Evolutionary conservation across 768 basidiomycete genomes (phyloP).

Genomic region (Rhizopogon salebrosus): DNA sequence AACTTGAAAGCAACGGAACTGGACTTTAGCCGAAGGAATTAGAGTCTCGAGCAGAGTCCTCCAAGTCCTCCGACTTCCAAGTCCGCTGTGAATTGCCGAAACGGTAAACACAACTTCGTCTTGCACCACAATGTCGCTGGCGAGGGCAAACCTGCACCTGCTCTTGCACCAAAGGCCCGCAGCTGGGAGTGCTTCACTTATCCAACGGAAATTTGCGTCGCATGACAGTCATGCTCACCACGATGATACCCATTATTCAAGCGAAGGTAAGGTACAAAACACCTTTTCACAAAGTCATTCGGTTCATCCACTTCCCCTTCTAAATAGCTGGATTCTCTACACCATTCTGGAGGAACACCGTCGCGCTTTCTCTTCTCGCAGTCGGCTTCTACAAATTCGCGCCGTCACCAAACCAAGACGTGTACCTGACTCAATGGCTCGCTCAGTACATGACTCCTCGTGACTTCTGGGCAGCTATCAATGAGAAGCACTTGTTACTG

Average conservation of each 20-base stretch:
- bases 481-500: constrained; percentile 49
- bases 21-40: too few relatives aligned
- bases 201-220: constrained; percentile 41
- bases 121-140: constrained; percentile 35
- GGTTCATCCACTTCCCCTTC: background rate
- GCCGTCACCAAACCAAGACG: constrained; percentile 55
- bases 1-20: too few relatives aligned
- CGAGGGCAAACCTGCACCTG: constrained; percentile 32
- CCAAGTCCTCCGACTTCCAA: background rate
- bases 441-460: constrained; percentile 48
- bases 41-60: background rate
- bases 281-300: background rate
- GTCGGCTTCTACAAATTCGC: constrained; percentile 65
- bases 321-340: constrained; percentile 51
- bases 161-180: constrained; percentile 30
- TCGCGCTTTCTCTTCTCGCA: constrained; percentile 44
- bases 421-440: constrained; percentile 64
- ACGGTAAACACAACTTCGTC: constrained; percentile 4
- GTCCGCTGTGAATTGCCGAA: constrained; percentile 7
- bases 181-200: constrained; percentile 16
- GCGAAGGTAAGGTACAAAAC: constrained; percentile 46
- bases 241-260: constrained; percentile 40
- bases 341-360: constrained; percentile 62
- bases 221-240: constrained; percentile 34
- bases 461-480: constrained; percentile 50